A percentile compares a stretch with the other conserved stretches of the same genome.
phyloP scores from a whole-genome alignment of 306 rosid genomes.

The Ormosia emarginata region DNA sequence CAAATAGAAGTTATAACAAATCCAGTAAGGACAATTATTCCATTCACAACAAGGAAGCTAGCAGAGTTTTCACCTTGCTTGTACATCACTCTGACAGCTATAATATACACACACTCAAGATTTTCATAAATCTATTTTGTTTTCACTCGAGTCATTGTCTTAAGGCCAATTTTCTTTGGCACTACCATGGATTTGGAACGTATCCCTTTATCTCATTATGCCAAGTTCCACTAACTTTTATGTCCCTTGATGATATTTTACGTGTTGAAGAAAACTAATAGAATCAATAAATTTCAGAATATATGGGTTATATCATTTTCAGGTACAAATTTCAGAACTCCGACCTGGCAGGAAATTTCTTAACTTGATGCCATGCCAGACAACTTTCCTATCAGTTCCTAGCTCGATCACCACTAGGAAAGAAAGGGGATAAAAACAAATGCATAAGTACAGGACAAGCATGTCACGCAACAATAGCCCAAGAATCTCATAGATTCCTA shows the following conservation, averaged over 20 bases:
- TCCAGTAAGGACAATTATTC: background rate
- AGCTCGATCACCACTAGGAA: background rate
- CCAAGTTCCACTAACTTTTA: background rate
- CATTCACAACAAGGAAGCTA: background rate
- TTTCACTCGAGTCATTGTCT: background rate
- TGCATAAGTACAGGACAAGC: background rate
- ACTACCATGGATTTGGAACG: background rate
- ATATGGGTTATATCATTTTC: background rate
- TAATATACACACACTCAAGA: background rate
- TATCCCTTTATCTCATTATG: background rate
- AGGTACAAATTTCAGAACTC: slow-evolving; percentile 10
- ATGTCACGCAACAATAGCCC: background rate
- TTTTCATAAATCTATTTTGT: background rate
- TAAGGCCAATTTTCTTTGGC: background rate
- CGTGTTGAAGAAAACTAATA: background rate
- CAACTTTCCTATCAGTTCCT: slow-evolving; percentile 8
- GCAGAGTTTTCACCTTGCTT: background rate
- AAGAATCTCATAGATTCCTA: background rate
- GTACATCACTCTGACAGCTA: background rate
- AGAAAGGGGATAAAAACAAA: background rate
- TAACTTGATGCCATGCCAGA: background rate
- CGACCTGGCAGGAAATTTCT: background rate
- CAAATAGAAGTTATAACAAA: background rate
- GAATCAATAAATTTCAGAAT: background rate
- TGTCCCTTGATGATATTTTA: background rate